Conservation (phyloP, 2,329 filamentous ascomycete genomes). For the Exophiala aquamarina region DNA sequence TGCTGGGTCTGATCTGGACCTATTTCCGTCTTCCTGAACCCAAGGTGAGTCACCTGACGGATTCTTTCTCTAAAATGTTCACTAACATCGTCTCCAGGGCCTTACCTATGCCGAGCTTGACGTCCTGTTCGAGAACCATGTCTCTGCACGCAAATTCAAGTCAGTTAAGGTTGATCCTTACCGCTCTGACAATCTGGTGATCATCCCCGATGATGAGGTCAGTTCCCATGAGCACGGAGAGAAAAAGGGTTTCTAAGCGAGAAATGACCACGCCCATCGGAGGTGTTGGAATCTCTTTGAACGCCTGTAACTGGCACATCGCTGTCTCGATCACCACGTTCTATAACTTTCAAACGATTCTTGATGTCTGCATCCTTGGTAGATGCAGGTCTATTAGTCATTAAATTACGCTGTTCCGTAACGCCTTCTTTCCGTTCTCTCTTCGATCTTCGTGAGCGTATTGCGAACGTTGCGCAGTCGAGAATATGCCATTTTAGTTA, state of each 20-base stretch:
- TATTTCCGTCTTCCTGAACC: constrained; percentile 47
- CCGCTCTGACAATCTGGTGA: constrained; percentile 28
- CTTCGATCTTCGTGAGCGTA: too few relatives aligned
- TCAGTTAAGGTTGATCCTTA: constrained; percentile 35
- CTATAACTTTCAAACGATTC: too few relatives aligned
- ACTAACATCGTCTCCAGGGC: constrained; percentile 30
- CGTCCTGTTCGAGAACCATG: constrained; percentile 41
- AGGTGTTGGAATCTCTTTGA: too few relatives aligned
- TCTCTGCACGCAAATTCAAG: constrained; percentile 41
- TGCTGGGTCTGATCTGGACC: constrained; percentile 40
- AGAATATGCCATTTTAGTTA: too few relatives aligned
- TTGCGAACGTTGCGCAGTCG: too few relatives aligned
- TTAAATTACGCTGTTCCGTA: too few relatives aligned
- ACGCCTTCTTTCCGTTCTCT: too few relatives aligned
- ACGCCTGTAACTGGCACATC: too few relatives aligned
- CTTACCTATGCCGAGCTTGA: constrained; percentile 44
- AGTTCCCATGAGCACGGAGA: constrained; percentile 17
- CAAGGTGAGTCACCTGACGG: constrained; percentile 17
- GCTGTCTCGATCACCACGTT: too few relatives aligned
- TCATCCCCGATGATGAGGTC: constrained; percentile 25
- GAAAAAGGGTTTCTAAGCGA: constrained; percentile 24
- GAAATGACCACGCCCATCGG: too few relatives aligned
- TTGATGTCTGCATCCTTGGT: too few relatives aligned
- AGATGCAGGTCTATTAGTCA: too few relatives aligned
- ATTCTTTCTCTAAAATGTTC: neutral